phyloP scores from a whole-genome alignment of 371 early-diverging fungal genomes.

The Apophysomyces variabilis region DNA sequence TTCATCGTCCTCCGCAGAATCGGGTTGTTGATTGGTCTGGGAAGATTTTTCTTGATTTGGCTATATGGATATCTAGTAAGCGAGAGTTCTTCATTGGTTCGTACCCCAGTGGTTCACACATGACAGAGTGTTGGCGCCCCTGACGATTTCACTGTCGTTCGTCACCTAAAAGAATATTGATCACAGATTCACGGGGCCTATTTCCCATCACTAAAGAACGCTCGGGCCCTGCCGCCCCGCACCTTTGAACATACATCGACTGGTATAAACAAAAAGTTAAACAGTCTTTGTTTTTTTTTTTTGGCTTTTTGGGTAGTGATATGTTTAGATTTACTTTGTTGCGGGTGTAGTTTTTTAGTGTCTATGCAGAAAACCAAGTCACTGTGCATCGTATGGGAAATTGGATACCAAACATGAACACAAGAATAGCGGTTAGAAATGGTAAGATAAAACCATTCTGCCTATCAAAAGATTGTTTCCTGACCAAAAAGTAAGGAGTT shows the following conservation, averaged over 20 bases:
- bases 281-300: not conserved
- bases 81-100: not conserved
- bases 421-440: not conserved
- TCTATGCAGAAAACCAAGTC: not conserved
- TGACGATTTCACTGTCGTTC: slow-evolving; percentile 7
- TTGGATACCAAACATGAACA: not conserved
- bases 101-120: not conserved
- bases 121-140: slow-evolving; percentile 2
- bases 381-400: slow-evolving; percentile 1
- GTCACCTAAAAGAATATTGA: slow-evolving; percentile 6
- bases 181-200: slow-evolving; percentile 9
- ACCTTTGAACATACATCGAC: not conserved
- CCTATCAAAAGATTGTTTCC: slow-evolving; percentile 1
- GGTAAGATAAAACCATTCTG: not conserved
- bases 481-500: slow-evolving; percentile 1
- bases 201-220: slow-evolving; percentile 4
- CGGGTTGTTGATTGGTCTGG: not conserved
- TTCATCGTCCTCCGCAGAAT: not conserved
- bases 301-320: not conserved
- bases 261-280: not conserved
- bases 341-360: not conserved
- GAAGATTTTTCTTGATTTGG: slow-evolving; percentile 9
- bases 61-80: slow-evolving; percentile 5
- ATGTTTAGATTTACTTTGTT: not conserved
- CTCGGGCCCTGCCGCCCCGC: slow-evolving; percentile 11